Evolutionary conservation across 495 filamentous ascomycete species (phyloP), one percentile per base, ranked within the genome.

Genomic region (Penicillium goetzii): DNA sequence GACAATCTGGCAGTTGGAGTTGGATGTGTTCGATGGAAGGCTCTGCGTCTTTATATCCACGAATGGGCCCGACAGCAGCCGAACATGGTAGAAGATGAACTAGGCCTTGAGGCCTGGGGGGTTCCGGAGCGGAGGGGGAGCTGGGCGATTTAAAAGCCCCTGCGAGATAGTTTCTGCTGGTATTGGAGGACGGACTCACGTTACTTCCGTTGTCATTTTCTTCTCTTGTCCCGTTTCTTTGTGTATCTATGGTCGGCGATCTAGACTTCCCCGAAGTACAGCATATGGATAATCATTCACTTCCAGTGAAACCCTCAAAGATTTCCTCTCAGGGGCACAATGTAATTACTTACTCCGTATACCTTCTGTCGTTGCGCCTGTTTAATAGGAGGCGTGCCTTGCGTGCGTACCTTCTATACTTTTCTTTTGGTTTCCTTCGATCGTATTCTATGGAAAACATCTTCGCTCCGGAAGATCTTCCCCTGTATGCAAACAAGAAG

Each of bases 61-160:
- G 91, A 96, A 72, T 97, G 93, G 93, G 92, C 87, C 40, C 83
- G 84, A 56, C 91, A 96, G 72, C 89, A 91, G 66, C 89, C 89
- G 2, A 78, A 78, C 33, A 85, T 91, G 72, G 79, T 74, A 10
- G 78, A 85, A 59, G 83, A 78, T 56, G 82, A 81, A 23, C 70
- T 67, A n/a, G 69, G 69, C 6, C 80, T 84, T 21, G 82, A 85
- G 50, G 84, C 84, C 11, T 92, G 89, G 88, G 92, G 92, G 10
- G 84, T 90, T 26, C 79, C 84, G 51, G 91, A 88, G 58, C 77
- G 92, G 60, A 84, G 86, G 71, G 92, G 92, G 52, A 94, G 91
- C 70, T 96, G 92, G 92, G 91, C 89, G n/a, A 78, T 90, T 64
- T 95, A 67, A 78, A 54, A 4, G 11, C 23, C 8, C 62, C 14